These are phyloP conservation scores for Trichoderma orchidacearum DNA, from an alignment of 495 filamentous ascomycete genomes.

Conservation along the genomic window DNA sequence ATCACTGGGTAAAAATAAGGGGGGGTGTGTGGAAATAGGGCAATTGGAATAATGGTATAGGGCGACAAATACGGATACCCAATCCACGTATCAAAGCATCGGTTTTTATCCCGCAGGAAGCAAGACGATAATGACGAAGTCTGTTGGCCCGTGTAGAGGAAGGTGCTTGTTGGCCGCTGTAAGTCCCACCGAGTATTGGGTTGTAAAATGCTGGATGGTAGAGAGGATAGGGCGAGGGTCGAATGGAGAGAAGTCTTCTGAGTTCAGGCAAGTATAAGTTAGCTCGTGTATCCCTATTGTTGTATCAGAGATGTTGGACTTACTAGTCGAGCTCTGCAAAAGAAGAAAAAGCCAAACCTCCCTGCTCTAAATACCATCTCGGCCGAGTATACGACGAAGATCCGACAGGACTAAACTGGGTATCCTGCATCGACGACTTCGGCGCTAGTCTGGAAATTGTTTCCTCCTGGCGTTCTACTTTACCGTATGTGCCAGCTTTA, in stretches of 20 bases:
- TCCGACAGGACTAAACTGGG: neutral
- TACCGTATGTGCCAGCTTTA: neutral
- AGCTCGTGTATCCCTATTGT: neutral
- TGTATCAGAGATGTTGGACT: neutral
- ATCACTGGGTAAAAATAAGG: neutral
- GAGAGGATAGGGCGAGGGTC: neutral
- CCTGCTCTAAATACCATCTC: too few species aligned
- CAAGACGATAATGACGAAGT: constrained; percentile 3
- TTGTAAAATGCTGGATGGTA: neutral
- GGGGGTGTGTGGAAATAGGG: constrained; percentile 1
- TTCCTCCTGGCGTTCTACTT: neutral
- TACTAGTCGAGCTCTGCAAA: neutral
- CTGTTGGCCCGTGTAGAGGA: constrained; percentile 3
- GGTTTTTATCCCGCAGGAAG: constrained; percentile 2
- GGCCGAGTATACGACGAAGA: neutral
- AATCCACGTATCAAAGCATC: constrained; percentile 3
- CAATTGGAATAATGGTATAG: constrained; percentile 1
- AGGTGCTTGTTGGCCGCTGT: constrained; percentile 2
- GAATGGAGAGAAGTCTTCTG: neutral
- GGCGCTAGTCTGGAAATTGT: neutral
- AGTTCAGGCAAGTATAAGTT: constrained; percentile 2
- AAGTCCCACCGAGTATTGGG: constrained; percentile 1
- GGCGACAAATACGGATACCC: constrained; percentile 2
- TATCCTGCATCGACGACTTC: neutral
- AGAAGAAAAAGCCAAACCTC: neutral